Conservation (phyloP, 208 protist species). For the Acanthamoeba triangularis region DNA sequence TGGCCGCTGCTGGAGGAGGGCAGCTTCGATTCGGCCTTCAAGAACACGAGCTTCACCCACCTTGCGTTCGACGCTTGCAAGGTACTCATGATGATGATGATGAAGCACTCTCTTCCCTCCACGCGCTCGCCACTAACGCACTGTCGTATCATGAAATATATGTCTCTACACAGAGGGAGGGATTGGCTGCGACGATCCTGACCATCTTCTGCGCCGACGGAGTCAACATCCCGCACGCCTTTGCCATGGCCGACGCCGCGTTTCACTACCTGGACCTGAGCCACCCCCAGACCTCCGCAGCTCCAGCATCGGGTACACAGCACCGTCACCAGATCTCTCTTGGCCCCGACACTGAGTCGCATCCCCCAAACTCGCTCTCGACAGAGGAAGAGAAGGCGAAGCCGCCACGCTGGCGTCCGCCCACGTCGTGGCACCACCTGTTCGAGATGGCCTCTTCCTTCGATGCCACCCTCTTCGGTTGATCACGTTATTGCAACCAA, state of each 20-base stretch:
- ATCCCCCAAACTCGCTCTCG: neutral
- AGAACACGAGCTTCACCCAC: slow-evolving; percentile 62
- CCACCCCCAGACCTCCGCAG: neutral
- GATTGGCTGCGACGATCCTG: neutral
- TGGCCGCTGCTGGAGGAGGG: slow-evolving; percentile 52
- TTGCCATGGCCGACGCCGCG: slow-evolving; percentile 34
- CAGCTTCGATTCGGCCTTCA: slow-evolving; percentile 36
- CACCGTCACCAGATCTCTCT: neutral
- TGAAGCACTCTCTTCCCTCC: neutral
- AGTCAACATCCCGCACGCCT: slow-evolving; percentile 11
- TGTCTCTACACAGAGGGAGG: neutral
- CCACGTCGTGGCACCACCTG: slow-evolving; percentile 30
- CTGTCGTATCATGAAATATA: neutral
- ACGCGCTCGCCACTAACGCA: neutral
- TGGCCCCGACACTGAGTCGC: neutral
- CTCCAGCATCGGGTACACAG: neutral
- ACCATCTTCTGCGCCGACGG: slow-evolving; percentile 53
- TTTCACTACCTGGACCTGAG: slow-evolving; percentile 38
- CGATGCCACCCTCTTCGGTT: slow-evolving; percentile 36
- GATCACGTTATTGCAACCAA: neutral
- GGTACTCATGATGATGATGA: neutral
- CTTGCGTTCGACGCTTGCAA: slow-evolving; percentile 19
- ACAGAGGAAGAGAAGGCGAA: neutral
- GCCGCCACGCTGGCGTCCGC: neutral
- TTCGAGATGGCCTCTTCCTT: neutral